Conservation (phyloP, 2,329 filamentous ascomycete genomes). For the Apiospora koreana region DNA sequence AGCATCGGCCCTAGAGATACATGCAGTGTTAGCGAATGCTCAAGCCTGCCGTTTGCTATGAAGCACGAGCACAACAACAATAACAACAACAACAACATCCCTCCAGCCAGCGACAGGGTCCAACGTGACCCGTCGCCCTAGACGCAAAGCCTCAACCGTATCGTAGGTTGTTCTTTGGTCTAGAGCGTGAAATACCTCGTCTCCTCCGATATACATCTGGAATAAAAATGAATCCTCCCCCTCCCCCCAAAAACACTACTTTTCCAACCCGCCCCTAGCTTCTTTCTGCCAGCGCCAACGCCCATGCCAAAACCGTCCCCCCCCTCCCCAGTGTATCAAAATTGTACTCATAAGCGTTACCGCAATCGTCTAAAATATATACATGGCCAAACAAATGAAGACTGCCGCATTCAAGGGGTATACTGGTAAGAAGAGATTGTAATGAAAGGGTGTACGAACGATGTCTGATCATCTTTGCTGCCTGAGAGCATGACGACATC, state of each 20-base stretch:
- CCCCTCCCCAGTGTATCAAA: background rate
- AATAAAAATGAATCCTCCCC: background rate
- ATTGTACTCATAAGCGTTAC: background rate
- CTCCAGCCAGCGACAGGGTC: conserved; percentile 18
- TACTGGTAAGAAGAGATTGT: conserved; percentile 22
- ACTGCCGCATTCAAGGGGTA: background rate
- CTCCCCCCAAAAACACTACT: background rate
- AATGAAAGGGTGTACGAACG: conserved; percentile 55
- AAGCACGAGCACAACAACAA: background rate
- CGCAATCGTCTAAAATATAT: background rate
- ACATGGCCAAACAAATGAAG: background rate
- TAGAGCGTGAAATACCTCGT: conserved; percentile 35
- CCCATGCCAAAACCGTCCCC: background rate
- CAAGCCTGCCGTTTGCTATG: background rate
- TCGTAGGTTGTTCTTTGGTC: conserved; percentile 37
- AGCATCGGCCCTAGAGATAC: conserved; percentile 72
- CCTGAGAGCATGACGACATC: conserved; percentile 99
- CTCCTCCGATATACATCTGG: background rate
- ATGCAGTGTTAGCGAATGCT: background rate
- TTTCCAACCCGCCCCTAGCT: background rate
- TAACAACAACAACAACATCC: too few relatives aligned
- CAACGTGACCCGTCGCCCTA: conserved; percentile 50
- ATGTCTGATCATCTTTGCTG: conserved; percentile 93
- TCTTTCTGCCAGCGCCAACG: background rate
- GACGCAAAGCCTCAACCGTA: conserved; percentile 40